Percentiles rank a stretch among this genome's conserved stretches.
Conservation (phyloP, 768 basidiomycete genomes). For the Tricholoma hemisulphureum region DNA sequence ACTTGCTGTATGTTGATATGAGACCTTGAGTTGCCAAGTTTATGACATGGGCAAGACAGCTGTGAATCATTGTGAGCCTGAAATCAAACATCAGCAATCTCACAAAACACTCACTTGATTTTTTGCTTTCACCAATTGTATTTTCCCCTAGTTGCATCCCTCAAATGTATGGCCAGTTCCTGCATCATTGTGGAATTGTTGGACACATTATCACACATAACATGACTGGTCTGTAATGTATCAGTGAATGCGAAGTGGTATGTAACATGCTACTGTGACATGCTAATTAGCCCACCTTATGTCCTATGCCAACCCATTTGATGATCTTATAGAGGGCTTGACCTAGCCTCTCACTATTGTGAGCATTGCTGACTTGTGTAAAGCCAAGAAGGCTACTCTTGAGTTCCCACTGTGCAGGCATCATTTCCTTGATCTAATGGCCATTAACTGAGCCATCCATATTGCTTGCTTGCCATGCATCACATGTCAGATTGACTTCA, state of each 20-base stretch:
- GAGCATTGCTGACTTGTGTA: conserved; percentile 31
- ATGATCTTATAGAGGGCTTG: no score
- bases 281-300: conserved; percentile 28
- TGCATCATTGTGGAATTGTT: conserved; percentile 37
- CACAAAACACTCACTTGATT: neutral
- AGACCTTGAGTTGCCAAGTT: conserved; percentile 32
- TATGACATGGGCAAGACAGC: conserved; percentile 33
- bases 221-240: conserved; percentile 27
- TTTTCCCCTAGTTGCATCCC: neutral
- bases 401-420: no score
- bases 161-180: conserved; percentile 17
- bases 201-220: conserved; percentile 35
- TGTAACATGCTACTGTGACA: conserved; percentile 5
- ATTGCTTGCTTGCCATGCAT: no score
- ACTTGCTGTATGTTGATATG: conserved; percentile 24
- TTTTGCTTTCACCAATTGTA: neutral
- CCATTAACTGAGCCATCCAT: no score
- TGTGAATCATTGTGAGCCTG: neutral
- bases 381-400: conserved; percentile 39
- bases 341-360: conserved; percentile 33
- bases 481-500: conserved; percentile 33
- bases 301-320: conserved; percentile 22
- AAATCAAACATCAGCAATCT: neutral
- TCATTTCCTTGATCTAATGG: no score
- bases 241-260: neutral